phyloP scores from a whole-genome alignment of 345 rosid genomes.

The Sisymbrium irio region DNA sequence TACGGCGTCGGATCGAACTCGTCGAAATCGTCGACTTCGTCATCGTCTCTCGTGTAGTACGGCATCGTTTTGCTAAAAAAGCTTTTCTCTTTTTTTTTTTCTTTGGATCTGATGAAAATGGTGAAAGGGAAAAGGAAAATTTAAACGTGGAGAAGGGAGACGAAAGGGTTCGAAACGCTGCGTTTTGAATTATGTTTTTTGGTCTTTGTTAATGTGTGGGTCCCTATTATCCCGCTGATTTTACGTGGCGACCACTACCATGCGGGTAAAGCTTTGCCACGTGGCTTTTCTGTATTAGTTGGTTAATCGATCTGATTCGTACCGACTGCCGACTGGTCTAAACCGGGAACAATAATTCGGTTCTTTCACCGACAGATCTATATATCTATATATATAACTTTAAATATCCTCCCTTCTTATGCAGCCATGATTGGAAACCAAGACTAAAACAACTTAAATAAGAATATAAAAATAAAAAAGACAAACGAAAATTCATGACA shows the following conservation, averaged over 20 bases:
- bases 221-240: background rate
- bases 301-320: background rate
- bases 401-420: too few species aligned
- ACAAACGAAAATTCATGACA: too few species aligned
- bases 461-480: too few species aligned
- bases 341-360: background rate
- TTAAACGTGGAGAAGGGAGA: background rate
- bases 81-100: background rate
- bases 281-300: background rate
- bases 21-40: constrained; percentile 68
- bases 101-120: constrained; percentile 7
- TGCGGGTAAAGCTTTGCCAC: constrained; percentile 16
- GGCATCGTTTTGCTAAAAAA: constrained; percentile 54
- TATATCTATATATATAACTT: too few species aligned
- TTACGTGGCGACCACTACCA: constrained; percentile 29
- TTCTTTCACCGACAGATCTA: background rate
- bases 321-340: background rate
- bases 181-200: background rate
- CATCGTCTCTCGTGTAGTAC: constrained; percentile 55
- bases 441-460: too few species aligned
- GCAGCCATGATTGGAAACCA: too few species aligned
- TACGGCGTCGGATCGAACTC: constrained; percentile 90
- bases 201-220: background rate
- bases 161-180: constrained; percentile 13
- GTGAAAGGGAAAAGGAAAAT: background rate